phyloP scores from a whole-genome alignment of 805 yeast species.

The Metschnikowia koreensis region DNA sequence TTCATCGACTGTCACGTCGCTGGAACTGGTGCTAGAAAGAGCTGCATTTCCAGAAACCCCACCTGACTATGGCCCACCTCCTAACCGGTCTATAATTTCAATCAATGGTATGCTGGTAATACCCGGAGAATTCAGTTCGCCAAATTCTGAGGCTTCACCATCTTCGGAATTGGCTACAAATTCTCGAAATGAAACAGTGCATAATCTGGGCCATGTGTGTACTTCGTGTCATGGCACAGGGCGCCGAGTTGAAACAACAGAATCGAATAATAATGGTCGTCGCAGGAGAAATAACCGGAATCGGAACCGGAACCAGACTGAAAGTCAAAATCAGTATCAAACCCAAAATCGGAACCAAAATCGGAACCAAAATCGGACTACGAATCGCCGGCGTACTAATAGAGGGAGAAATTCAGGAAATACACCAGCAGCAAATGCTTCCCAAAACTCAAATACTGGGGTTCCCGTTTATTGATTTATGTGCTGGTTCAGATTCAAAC shows the following conservation, averaged over 20 bases:
- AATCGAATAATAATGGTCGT: neutral
- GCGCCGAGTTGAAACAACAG: neutral
- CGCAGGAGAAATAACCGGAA: neutral
- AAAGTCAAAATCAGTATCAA: too few relatives aligned
- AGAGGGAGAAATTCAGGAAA: neutral
- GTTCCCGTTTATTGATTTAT: too few relatives aligned
- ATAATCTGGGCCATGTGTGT: neutral
- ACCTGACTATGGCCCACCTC: constrained; percentile 2
- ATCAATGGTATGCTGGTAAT: neutral
- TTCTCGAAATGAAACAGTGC: neutral
- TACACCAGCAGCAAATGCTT: too few relatives aligned
- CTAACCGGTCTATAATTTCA: neutral
- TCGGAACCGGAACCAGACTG: neutral
- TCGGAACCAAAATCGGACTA: neutral
- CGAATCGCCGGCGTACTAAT: neutral
- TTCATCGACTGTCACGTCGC: neutral
- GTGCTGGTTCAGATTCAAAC: too few relatives aligned
- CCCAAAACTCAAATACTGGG: too few relatives aligned
- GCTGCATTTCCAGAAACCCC: neutral
- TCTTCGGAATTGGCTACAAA: neutral
- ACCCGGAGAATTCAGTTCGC: too few relatives aligned
- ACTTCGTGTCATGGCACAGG: neutral
- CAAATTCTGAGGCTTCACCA: neutral
- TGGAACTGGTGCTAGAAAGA: neutral
- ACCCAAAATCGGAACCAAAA: too few relatives aligned